phyloP scores from a whole-genome alignment of 164 flowering plant genomes.

The Brasenia schreberi region DNA sequence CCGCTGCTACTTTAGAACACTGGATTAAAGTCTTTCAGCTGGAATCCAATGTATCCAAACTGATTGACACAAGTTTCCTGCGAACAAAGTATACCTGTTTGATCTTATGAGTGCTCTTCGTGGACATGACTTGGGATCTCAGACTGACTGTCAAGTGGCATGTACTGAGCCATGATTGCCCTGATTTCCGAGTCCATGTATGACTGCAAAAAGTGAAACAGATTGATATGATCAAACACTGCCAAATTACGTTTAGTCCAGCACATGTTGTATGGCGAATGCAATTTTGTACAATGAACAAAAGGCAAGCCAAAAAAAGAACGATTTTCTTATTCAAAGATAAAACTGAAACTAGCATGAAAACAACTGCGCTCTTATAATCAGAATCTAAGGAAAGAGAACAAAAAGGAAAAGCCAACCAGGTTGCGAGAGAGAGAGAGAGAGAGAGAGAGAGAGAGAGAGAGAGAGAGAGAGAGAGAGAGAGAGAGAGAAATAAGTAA shows the following conservation, averaged over 20 bases:
- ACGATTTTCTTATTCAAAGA: no score
- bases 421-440: neutral
- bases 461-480: slow-evolving; percentile 3
- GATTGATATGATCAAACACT: neutral
- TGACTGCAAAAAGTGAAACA: slow-evolving; percentile 28
- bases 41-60: neutral
- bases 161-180: slow-evolving; percentile 87
- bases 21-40: neutral
- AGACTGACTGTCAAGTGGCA: slow-evolving; percentile 72
- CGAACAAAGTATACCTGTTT: neutral
- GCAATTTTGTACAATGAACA: no score
- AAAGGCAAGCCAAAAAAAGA: no score
- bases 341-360: no score
- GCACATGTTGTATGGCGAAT: no score
- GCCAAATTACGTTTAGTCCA: no score
- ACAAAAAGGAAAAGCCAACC: no score
- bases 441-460: slow-evolving; percentile 2
- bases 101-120: slow-evolving; percentile 11
- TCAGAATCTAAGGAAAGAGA: no score
- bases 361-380: no score
- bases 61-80: neutral
- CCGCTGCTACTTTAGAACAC: neutral
- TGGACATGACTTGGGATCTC: slow-evolving; percentile 33
- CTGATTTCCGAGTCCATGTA: slow-evolving; percentile 90
- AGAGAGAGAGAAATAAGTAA: neutral